Evolutionary conservation across 208 protist species (phyloP), one percentile per base, ranked within the genome.

Genomic region (Trypanosoma brucei): DNA sequence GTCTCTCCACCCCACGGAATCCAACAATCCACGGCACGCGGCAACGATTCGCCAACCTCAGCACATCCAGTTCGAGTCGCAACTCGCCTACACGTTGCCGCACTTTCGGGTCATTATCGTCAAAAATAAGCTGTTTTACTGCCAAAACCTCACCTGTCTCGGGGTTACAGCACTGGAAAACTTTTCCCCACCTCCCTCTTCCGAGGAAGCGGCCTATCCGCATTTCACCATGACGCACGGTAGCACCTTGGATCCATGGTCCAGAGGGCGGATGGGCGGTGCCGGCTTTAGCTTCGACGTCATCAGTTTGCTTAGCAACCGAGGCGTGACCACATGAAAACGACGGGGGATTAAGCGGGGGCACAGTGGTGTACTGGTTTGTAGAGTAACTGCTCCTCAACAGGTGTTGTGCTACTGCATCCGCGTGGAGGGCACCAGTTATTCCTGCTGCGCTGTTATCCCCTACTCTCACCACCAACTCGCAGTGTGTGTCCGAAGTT

Each of bases 151-250:
- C 72, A 14, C 88, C 86, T 3, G 86, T 93, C 62, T 88, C 78
- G 0, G 70, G 86, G 78, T 94, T 92, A 14, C 92, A 63, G 70
- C 84, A 91, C 74, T 93, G 78, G 59, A 89, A 96, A 5, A 96
- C 90, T 59, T 92, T 90, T 34, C 90, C 90, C 55, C 88, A 96
- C 36, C 80, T 78, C n/a, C 90, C 90, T 33, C 82, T 81, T 56
- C 90, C 86, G 31, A 96, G 75, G 54, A 93, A 88, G 31, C 84
- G 78, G 34, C 89, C 89, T 52, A 91, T 90, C 45, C 76, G 73
- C 63, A 85, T 78, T 63, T 91, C 82, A 22, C 84, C 86, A 38
- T 68, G 59, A 9, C 72, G 77, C 34, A 78, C 83, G 13, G 84
- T 69, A 50, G 80, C 71, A 35, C 82, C 82, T 56, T 80, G 68